Evolutionary conservation across 2,329 filamentous ascomycete genomes (phyloP), one percentile per base, ranked within the genome.

Genomic region (Cordyceps militaris): DNA sequence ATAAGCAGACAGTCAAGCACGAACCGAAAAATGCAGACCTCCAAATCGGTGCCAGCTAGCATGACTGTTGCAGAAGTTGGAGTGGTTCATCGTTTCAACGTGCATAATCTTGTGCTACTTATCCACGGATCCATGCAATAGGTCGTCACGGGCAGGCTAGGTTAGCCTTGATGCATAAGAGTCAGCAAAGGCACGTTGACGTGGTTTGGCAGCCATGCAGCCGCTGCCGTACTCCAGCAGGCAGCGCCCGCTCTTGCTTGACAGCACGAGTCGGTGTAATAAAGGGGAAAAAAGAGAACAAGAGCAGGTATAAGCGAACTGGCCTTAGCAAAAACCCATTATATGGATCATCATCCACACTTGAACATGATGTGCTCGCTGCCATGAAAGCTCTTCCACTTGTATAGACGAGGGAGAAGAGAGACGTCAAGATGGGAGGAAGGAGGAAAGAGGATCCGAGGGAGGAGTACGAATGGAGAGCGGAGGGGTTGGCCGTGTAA

Each of bases 1-100:
- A 75, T 61, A 73, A 71, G 58, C 61, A 67, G 34, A 73, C 71
- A 16, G 72, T 74, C 54, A 74, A 73, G 63, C 72, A 74, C 63
- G 68, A 66, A 56, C 59, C 66, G 11, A 56, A 40, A 10, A 23
- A 13, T 34, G 43, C 53, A 44, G 54, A 57, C 21, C 32, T 46
- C 16, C 51, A 52, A 34, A 42, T 24, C 19, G 30, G 42, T 21
- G 30, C 23, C 52, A 43, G 42, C 28, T 55, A 55, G 52, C 42
- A 55, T 34, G 10, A 24, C 13, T 55, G 14, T 9, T 36, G n/a
- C 30, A 36, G 4, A 2, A 1, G 8, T 21, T 13, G 26, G 42
- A 47, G 21, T 36, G 51, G 42, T 46, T 46, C 14, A 38, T 19
- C 8, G 21, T 19, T 38, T 9, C 16, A 46, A 9, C 21, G 5